Evolutionary conservation across 1,139 yeast species (phyloP), one percentile per base, ranked within the genome.

Genomic region (Debaryomyces sp.): DNA sequence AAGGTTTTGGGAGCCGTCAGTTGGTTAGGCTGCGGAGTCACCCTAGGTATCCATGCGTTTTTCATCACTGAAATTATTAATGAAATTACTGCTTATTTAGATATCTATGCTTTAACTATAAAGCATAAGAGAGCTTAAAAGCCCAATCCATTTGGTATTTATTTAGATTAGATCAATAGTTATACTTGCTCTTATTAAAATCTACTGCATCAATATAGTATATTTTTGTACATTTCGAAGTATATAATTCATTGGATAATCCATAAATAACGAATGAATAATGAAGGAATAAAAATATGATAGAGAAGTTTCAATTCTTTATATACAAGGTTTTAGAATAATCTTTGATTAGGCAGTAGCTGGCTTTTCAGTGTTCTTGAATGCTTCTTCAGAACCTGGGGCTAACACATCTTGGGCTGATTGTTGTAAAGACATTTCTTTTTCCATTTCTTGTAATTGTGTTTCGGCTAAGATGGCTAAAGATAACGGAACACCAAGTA

Each of bases 401-500:
- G 95, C 91, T 62, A 89, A 77, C 45, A 89, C 85, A 56, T 87
- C 95, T 64, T 85, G 89, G 34, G 95, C 89, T 53, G 89, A 86
- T 71, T 88, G 91, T 67, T 87, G 92, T 66, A 90, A 78, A 59
- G 87, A 84, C 80, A 91, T 85, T 66, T 90, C 96, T 77, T 89
- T 89, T 76, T 92, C 97, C 87, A 90, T 82, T 73, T 92, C 97
- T 67, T 85, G 85, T 66, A 92, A 81, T 75, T 92, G 97, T 63
- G 91, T 94, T 76, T 92, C 99, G 54, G 92, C 85, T 62, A 92
- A 80, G 58, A 92, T 88, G 47, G 97, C 89, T 64, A 94, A 78
- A 6, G 97, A 86, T 60, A 90, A 78, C 54, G 99, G 99, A 48
- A 91, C 96, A 65, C 97, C 98, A 62, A 94, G 77, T 57, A 94